Evolutionary conservation across 768 basidiomycete genomes (phyloP).

Genomic region (Mycena amicta): DNA sequence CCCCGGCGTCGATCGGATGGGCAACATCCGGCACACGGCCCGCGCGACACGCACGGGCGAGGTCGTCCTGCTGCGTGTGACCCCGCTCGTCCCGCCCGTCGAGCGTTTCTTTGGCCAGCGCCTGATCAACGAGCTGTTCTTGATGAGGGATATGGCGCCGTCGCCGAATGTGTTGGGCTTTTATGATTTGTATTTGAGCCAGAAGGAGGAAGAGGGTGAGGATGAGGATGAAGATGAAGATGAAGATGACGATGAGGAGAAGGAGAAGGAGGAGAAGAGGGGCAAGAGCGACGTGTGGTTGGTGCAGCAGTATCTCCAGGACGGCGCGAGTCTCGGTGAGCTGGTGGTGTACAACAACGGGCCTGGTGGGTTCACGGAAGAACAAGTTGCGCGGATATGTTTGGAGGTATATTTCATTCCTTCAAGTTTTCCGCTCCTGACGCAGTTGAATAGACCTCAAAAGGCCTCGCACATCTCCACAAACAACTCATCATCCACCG

Average conservation of each 20-base stretch:
- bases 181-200: constrained; percentile 66
- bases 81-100: constrained; percentile 49
- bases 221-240: not conserved
- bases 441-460: constrained; percentile 56
- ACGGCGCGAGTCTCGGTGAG: constrained; percentile 68
- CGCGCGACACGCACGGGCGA: constrained; percentile 23
- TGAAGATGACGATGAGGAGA: too few relatives aligned
- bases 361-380: constrained; percentile 56
- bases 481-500: constrained; percentile 73
- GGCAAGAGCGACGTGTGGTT: constrained; percentile 63
- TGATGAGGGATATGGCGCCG: constrained; percentile 79
- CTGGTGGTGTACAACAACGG: constrained; percentile 68
- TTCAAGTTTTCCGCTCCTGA: not conserved
- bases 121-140: constrained; percentile 75
- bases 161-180: constrained; percentile 78
- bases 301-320: constrained; percentile 80
- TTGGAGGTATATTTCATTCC: constrained; percentile 53
- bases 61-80: constrained; percentile 29
- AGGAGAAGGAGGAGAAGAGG: not conserved
- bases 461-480: constrained; percentile 73
- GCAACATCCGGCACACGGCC: constrained; percentile 32
- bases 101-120: constrained; percentile 74
- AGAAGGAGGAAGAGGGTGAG: constrained; percentile 28
- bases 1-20: constrained; percentile 45
- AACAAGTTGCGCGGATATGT: constrained; percentile 68